A percentile compares a stretch with the other conserved stretches of the same genome.
Evolutionary conservation across 106 monocot species (phyloP).

Genomic region (Dendrobium huoshanense): DNA sequence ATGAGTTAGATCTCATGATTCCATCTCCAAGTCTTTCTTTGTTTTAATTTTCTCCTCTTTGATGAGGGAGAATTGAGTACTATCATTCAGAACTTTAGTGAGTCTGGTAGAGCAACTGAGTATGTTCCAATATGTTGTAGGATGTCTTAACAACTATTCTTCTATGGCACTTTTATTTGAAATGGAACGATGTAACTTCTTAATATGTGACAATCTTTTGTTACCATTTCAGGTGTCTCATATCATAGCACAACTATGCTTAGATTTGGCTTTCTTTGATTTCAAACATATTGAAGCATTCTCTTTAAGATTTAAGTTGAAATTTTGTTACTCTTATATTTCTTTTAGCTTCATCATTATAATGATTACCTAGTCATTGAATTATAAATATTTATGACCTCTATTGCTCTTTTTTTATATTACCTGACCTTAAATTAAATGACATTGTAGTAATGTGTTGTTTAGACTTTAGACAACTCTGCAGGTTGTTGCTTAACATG

Average conservation of each 20-base stretch:
- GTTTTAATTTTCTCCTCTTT: conserved; percentile 14
- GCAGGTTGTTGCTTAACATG: not conserved
- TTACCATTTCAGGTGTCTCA: not conserved
- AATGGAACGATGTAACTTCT: not conserved
- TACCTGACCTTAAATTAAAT: not conserved
- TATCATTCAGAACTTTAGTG: not conserved
- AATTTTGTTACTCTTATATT: not conserved
- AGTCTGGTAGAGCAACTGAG: not conserved
- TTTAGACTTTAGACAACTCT: not conserved
- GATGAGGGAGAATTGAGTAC: not conserved
- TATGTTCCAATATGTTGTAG: not conserved
- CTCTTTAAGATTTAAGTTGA: not conserved
- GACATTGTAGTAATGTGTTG: not conserved
- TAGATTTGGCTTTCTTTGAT: not conserved
- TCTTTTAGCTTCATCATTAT: not conserved
- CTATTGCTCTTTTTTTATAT: too few relatives aligned
- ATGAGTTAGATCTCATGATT: conserved; percentile 49
- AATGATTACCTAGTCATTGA: not conserved
- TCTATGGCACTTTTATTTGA: not conserved
- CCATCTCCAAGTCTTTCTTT: conserved; percentile 9
- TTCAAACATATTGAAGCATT: not conserved
- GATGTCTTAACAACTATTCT: not conserved
- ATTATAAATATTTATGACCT: not conserved
- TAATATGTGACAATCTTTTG: not conserved
- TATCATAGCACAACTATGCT: not conserved